Base-by-base conservation (phyloP, 2,329 filamentous ascomycete species). In the Colletotrichum noveboracense region DNA sequence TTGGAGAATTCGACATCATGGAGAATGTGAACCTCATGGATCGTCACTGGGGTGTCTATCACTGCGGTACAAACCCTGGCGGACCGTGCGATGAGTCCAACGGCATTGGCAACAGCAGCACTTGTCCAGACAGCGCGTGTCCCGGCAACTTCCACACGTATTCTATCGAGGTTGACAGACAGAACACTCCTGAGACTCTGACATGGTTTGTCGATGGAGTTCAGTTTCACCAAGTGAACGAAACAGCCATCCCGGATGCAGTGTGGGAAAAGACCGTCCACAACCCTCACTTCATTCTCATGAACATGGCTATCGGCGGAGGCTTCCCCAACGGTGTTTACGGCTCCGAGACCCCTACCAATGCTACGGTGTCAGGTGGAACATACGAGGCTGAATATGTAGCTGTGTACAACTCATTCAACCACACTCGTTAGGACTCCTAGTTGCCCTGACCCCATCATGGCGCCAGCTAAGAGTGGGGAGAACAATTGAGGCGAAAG, bases 1-100 rank as follows among this genome's bases (percentile, higher is more conserved):
- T 84, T 9, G 85, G 85, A 66, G 87, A 88, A 80, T 80, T 88
- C 58, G 87, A 88, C 80, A 82, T 88, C 32, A 77, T 88, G 71
- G 87, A 88, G 79, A 80, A 81, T 6, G 78, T 85, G 69, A 87
- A 87, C 78, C 86, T 85, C 43, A 74, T 79, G 28, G 36, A 74
- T 24, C 80, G 72, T 12, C 80, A 81, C 32, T 84, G 82, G 78
- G 81, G 85, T 61, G 85, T 83, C 0, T 77, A 85, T 5, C 87
- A 88, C 80, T 88, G 87, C 79, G 86, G 85, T 64, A 76, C 76
- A 3, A 79, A 79, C 66, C 80, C 80, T 1, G 85, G 84, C 21
- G 87, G 87, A 2, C 82, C 83, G 0, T 88, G 87, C 78, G 81
- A 84, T 34, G 87, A 88, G 78, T 80, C 82, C 16, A 80, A 78